Percentiles rank a stretch among this genome's conserved stretches.
Conservation (phyloP, 2,329 filamentous ascomycete genomes). For the Beauveria asiatica region DNA sequence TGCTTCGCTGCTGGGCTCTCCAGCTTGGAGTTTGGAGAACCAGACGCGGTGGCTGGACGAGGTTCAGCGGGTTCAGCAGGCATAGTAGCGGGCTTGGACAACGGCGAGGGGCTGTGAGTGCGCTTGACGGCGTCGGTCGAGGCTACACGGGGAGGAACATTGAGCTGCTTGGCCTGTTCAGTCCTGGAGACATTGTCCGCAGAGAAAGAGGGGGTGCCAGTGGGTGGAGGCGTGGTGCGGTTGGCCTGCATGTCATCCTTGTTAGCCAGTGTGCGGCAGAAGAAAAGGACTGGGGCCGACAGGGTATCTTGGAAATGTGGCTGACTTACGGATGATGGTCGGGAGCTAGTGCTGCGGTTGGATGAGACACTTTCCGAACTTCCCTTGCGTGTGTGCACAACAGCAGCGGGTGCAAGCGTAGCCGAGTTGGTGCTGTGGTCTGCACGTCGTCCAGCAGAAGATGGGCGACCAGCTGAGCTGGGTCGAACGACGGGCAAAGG, state of each 20-base stretch:
- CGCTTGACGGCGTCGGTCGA: slow-evolving; percentile 60
- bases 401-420: slow-evolving; percentile 23
- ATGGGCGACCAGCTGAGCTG: slow-evolving; percentile 18
- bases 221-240: slow-evolving; percentile 47
- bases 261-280: slow-evolving; percentile 36
- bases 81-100: slow-evolving; percentile 63
- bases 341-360: slow-evolving; percentile 49
- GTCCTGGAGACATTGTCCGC: slow-evolving; percentile 40
- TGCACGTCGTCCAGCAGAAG: slow-evolving; percentile 13
- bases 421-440: slow-evolving; percentile 31
- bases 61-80: slow-evolving; percentile 42
- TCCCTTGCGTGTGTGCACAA: slow-evolving; percentile 37
- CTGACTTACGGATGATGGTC: slow-evolving; percentile 57
- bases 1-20: slow-evolving; percentile 73
- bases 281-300: slow-evolving; percentile 17
- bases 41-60: slow-evolving; percentile 25
- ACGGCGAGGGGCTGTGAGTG: slow-evolving; percentile 58
- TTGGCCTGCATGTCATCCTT: slow-evolving; percentile 45
- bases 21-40: slow-evolving; percentile 27
- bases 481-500: slow-evolving; percentile 32
- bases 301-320: slow-evolving; percentile 11
- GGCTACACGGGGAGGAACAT: slow-evolving; percentile 53
- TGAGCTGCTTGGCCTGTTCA: slow-evolving; percentile 47
- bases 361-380: slow-evolving; percentile 60
- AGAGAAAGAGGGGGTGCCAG: slow-evolving; percentile 42